Evolutionary conservation across 345 rosid genomes (phyloP).

Genomic region (Alliaria petiolata): DNA sequence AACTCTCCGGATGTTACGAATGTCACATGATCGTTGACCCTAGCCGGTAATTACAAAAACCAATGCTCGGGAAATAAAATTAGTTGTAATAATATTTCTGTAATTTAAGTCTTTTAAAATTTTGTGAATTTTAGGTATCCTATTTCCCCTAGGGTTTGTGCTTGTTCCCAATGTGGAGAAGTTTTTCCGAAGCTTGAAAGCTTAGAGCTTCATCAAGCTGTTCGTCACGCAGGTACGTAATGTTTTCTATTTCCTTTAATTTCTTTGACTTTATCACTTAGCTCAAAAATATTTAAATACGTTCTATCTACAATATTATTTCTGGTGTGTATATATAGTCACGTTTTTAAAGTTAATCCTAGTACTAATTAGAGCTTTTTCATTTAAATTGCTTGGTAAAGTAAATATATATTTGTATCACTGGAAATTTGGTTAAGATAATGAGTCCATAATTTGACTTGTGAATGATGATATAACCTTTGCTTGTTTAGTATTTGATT

Average conservation of each 20-base stretch:
- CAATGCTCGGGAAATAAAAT: neutral
- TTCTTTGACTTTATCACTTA: neutral
- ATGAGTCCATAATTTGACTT: neutral
- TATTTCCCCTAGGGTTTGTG: constrained; percentile 57
- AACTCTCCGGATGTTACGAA: constrained; percentile 95
- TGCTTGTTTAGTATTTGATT: neutral
- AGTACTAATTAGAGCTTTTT: too few species aligned
- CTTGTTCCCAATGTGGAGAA: constrained; percentile 92
- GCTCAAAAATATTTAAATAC: neutral
- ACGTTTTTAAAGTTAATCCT: constrained; percentile 1
- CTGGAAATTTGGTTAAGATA: neutral
- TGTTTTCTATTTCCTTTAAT: neutral
- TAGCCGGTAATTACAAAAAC: constrained; percentile 50
- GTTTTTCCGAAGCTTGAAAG: constrained; percentile 89
- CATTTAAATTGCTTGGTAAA: neutral
- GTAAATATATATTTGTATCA: neutral
- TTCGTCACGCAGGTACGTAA: constrained; percentile 97
- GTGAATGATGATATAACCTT: neutral
- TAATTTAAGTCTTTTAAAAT: neutral
- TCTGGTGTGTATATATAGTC: neutral
- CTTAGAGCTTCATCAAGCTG: constrained; percentile 93
- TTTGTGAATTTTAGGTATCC: constrained; percentile 49
- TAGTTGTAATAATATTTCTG: neutral
- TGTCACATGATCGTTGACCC: constrained; percentile 95
- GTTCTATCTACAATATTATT: neutral